Percentiles rank a stretch among this genome's conserved stretches.
Evolutionary conservation across 495 filamentous ascomycete genomes (phyloP).

Genomic region (Penicillium soppii): DNA sequence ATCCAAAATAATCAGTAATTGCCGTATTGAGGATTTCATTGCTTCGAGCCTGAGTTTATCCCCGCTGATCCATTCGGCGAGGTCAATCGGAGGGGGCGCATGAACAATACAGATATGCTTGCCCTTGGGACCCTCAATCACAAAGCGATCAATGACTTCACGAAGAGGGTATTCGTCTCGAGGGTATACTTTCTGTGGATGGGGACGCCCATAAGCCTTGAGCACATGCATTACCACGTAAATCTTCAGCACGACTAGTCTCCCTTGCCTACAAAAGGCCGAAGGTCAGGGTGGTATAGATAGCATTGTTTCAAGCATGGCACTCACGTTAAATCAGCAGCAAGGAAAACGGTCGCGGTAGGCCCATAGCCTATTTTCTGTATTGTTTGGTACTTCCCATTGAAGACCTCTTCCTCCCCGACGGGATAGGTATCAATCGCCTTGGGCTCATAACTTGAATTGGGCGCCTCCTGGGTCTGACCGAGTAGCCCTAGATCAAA

Average conservation of each 20-base stretch:
- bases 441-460: background rate
- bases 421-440: background rate
- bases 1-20: background rate
- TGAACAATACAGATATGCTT: conserved; percentile 6
- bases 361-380: conserved; percentile 1
- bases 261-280: background rate
- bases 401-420: background rate
- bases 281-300: background rate
- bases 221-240: conserved; percentile 2
- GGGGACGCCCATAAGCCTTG: background rate
- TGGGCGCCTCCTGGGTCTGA: background rate
- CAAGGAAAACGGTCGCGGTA: background rate
- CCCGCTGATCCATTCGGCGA: background rate
- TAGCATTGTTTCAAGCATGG: no score
- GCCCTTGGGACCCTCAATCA: background rate
- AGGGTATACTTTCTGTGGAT: background rate
- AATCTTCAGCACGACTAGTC: conserved; percentile 6
- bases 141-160: background rate
- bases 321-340: background rate
- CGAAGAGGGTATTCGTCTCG: background rate
- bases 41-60: background rate
- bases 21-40: background rate
- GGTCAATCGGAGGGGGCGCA: background rate
- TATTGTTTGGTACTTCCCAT: background rate
- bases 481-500: background rate